Base-by-base conservation (phyloP, 1,284 basidiomycete species). In the Malassezia yamatoensis region DNA sequence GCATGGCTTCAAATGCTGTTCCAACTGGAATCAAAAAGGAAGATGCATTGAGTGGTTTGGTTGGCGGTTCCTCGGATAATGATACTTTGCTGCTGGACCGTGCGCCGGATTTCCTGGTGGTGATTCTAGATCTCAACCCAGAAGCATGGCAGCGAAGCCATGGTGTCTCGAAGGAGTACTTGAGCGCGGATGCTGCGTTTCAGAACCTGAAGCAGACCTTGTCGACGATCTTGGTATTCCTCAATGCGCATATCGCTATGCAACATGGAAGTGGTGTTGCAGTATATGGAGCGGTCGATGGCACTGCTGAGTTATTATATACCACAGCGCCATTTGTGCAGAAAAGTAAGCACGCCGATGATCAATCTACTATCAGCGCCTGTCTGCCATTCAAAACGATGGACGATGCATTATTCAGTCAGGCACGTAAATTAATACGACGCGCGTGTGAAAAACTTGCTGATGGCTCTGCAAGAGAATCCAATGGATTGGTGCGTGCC, bases 211-310 rank as follows among this genome's bases (percentile, higher is more conserved):
- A 74, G 18, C 50, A 63, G 16, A 72, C 72, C 1, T 60, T 77
- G n/a, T 63, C 70, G 16, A 66, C 68, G 12, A 79, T 94, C 12
- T 81, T 94, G 57, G 85, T 88, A 20, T 94, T 96, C 67, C 78
- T 93, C 64, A 96, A 98, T 68, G 83, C 90, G 1, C 90, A 96
- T 76, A 81, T 93, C 56, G 90, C 90, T 0, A 82, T 85, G 64
- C 83, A 86, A 61, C 86, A 91, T 78, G 89, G 91, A 67, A 99
- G 96, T 74, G 83, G 86, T 6, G 79, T 96, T 15, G 87, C 90
- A 4, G 85, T 96, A 42, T 94, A 90, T 72, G 91, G 84, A 7
- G 90, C 89, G 6, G 81, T 88, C 10, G 44, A 37, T 0, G 65
- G 63, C 34, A 59, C 55, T 15, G 56, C 56, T 4, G 7, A 35